These are phyloP conservation scores for Actinidia arguta DNA, from an alignment of 179 eudicot species.

Conservation along the genomic window DNA sequence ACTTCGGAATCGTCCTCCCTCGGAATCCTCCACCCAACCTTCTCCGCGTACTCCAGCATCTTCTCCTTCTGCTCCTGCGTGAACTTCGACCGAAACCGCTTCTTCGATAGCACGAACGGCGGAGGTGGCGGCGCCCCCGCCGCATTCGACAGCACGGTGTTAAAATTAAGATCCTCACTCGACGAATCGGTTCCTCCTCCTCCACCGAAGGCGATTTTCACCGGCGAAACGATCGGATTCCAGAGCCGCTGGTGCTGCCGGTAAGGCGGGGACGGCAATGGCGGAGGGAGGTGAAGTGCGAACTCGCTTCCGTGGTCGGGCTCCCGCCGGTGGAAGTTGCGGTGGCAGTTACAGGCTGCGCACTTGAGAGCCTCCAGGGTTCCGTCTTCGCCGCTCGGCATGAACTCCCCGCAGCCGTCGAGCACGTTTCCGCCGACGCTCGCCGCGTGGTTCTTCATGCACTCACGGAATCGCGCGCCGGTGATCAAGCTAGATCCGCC, in stretches of 20 bases:
- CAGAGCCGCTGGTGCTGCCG: slow-evolving; percentile 26
- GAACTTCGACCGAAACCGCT: slow-evolving; percentile 49
- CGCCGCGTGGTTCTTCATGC: slow-evolving; percentile 49
- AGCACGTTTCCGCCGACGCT: slow-evolving; percentile 41
- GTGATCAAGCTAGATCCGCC: background rate
- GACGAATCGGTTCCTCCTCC: slow-evolving; percentile 31
- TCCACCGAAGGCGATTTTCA: slow-evolving; percentile 23
- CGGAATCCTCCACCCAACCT: slow-evolving; percentile 56
- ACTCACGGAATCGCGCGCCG: slow-evolving; percentile 30
- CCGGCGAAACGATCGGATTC: slow-evolving; percentile 13
- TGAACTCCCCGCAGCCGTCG: slow-evolving; percentile 53
- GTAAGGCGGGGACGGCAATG: slow-evolving; percentile 36
- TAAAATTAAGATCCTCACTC: slow-evolving; percentile 37
- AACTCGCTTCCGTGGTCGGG: background rate
- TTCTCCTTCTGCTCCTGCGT: slow-evolving; percentile 56
- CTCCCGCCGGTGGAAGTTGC: slow-evolving; percentile 46
- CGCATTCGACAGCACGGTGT: background rate
- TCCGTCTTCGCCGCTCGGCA: slow-evolving; percentile 44
- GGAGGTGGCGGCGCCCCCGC: slow-evolving; percentile 22
- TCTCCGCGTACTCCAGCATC: slow-evolving; percentile 56
- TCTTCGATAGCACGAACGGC: slow-evolving; percentile 37
- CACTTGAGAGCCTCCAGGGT: slow-evolving; percentile 42
- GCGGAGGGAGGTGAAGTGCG: slow-evolving; percentile 34
- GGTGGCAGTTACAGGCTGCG: slow-evolving; percentile 53
- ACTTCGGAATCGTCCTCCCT: slow-evolving; percentile 46